Base-by-base conservation (phyloP, 2,329 filamentous ascomycete species). In the Beauveria bassiana region DNA sequence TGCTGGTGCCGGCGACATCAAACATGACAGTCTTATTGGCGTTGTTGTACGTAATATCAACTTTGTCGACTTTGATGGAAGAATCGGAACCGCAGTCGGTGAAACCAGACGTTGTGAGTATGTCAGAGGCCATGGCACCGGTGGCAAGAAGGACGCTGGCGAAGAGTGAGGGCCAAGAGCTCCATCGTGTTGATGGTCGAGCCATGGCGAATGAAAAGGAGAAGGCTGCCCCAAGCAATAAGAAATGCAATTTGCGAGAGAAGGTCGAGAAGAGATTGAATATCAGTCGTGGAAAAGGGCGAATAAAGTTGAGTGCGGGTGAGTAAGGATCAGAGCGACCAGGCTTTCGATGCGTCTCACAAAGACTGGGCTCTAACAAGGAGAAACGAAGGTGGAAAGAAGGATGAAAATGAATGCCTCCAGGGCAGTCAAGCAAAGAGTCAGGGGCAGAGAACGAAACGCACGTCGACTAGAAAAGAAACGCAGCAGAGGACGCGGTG, bases 91-190 rank as follows among this genome's bases (percentile, higher is more conserved):
- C 72, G 75, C 95, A 98, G 65, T 86, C 86, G 69, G 80, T 85
- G 77, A 95, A 96, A 63, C 92, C 90, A 65, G 83, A 84, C 26
- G 93, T 97, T 71, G 87, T 84, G 62, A 99, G 83, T 62, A 96
- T 79, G 67, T 93, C 86, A 64, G 77, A 81, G 61, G 84, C 90
- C 63, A 89, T 71, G 59, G 82, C 87, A 62, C 79, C 75, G 54
- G 71, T 72, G 18, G 72, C 68, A 51, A 81, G 70, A 57, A 72
- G 70, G 56, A 72, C 69, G 14, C 66, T 61, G 22, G 77, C 71
- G 59, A 73, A 68, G 62, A 75, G 65, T 58, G 71, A 71, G 61
- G 67, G 71, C 68, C 70, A 69, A 34, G 66, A 64, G 58, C 66
- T 71, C 71, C 71, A 72, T 61, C 56, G 64, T 51, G 68, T 69